A percentile compares a stretch with the other conserved stretches of the same genome.
These are phyloP conservation scores for Adansonia digitata DNA, from an alignment of 345 rosid species.

Conservation along the genomic window DNA sequence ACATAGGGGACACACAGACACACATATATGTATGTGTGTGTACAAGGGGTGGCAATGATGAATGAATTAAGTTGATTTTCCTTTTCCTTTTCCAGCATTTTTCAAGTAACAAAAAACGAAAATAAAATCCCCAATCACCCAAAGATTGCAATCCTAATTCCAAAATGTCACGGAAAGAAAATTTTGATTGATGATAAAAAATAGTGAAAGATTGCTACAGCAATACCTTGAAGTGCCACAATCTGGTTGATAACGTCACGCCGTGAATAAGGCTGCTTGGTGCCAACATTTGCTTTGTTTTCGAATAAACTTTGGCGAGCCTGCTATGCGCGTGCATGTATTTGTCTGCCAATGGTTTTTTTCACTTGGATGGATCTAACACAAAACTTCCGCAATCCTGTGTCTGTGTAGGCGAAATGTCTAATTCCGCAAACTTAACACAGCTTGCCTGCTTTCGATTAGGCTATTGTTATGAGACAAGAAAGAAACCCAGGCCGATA, in stretches of 20 bases:
- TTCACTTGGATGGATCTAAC: conserved; percentile 29
- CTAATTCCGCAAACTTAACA: not conserved
- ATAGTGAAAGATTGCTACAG: not conserved
- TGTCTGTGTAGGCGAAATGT: not conserved
- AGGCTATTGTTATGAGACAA: no score
- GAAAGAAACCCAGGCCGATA: not conserved
- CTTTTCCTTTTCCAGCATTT: not conserved
- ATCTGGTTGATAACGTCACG: not conserved
- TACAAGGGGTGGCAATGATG: not conserved
- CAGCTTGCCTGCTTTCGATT: not conserved
- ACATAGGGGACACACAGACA: no score
- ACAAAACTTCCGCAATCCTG: conserved; percentile 17
- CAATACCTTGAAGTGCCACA: conserved; percentile 7
- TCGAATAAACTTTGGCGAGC: not conserved
- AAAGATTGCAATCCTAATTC: not conserved
- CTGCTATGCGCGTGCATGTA: not conserved
- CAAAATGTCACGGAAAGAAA: not conserved
- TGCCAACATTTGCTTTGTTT: not conserved
- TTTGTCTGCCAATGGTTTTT: no score
- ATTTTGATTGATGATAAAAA: not conserved
- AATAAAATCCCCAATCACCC: not conserved
- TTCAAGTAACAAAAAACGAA: not conserved
- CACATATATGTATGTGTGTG: not conserved
- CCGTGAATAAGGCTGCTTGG: not conserved
- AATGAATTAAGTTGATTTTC: not conserved